Percentiles rank a stretch among this genome's conserved stretches.
Evolutionary conservation across 495 filamentous ascomycete genomes (phyloP).

Genomic region (Entonaema liquescens): DNA sequence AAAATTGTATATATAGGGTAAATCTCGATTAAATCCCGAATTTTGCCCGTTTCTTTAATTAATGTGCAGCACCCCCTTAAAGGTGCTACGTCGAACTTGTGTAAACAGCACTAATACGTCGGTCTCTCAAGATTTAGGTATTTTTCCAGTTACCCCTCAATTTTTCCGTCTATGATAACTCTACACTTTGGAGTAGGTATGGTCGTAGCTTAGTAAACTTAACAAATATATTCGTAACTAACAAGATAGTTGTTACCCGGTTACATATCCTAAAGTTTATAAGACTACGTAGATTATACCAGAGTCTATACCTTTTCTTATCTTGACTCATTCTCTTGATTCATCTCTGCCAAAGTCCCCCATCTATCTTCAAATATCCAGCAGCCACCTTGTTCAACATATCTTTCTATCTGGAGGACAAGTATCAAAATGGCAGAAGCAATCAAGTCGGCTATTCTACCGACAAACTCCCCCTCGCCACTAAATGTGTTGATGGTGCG

Average conservation of each 20-base stretch:
- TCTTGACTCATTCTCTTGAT: not conserved
- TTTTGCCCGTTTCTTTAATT: no score
- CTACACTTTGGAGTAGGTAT: conserved; percentile 20
- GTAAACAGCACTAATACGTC: no score
- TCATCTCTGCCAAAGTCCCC: not conserved
- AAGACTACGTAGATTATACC: conserved; percentile 11
- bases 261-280: not conserved
- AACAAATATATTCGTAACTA: conserved; percentile 5
- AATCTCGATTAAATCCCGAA: no score
- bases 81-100: no score
- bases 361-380: not conserved
- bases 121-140: conserved; percentile 1
- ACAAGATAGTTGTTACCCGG: not conserved
- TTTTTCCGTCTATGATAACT: conserved; percentile 44
- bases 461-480: conserved; percentile 51
- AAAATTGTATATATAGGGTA: no score
- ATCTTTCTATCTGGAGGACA: not conserved
- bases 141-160: conserved; percentile 49
- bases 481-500: conserved; percentile 88
- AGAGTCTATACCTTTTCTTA: not conserved
- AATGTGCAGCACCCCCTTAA: no score
- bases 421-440: conserved; percentile 29
- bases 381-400: not conserved
- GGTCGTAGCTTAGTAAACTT: conserved; percentile 12
- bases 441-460: conserved; percentile 30